Evolutionary conservation across 805 yeast species (phyloP).

Genomic region (Barnettozyma populi): DNA sequence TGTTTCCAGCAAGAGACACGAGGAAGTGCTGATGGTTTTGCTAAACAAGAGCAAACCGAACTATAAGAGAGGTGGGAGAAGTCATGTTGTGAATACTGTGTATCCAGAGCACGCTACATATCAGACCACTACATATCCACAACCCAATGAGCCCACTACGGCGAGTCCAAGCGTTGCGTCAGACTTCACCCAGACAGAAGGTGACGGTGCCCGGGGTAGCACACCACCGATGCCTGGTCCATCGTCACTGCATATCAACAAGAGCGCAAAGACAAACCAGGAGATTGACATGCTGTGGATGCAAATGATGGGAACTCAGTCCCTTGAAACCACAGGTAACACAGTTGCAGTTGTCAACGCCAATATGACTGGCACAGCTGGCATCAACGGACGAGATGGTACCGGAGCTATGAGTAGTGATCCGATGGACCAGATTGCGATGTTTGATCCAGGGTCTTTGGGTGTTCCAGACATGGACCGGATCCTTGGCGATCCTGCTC

Average conservation of each 20-base stretch:
- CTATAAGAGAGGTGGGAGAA: background rate
- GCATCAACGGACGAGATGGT: background rate
- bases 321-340: background rate
- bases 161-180: background rate
- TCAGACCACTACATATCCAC: background rate
- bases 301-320: constrained; percentile 21
- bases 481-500: constrained; percentile 16
- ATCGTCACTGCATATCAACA: constrained; percentile 12
- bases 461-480: constrained; percentile 9
- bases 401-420: background rate
- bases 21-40: constrained; percentile 13
- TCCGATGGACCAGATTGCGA: background rate
- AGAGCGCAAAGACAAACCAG: constrained; percentile 12
- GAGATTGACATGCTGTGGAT: constrained; percentile 24
- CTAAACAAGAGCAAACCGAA: constrained; percentile 7
- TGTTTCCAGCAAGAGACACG: constrained; percentile 13
- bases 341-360: background rate
- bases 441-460: constrained; percentile 13
- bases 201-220: background rate
- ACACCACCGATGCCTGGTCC: constrained; percentile 5
- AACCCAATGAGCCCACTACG: background rate
- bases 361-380: background rate
- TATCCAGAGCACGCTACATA: background rate
- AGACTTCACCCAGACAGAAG: background rate
- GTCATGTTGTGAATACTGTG: background rate